Evolutionary conservation across 345 rosid species (phyloP).

Genomic region (Eucalyptus sp.): DNA sequence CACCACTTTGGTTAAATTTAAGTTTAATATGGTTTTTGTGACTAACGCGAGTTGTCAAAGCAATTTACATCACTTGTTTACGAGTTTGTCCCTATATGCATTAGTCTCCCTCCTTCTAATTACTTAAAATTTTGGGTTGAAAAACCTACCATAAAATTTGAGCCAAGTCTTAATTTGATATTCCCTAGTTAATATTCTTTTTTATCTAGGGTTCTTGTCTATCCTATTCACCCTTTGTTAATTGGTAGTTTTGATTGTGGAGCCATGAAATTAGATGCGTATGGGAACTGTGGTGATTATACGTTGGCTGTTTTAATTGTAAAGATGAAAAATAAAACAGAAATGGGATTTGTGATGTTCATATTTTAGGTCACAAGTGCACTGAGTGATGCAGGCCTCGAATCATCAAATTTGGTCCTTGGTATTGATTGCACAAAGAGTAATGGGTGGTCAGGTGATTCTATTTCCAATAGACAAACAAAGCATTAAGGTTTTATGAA

Average conservation of each 20-base stretch:
- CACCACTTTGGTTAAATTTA: background rate
- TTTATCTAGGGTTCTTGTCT: background rate
- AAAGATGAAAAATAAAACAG: background rate
- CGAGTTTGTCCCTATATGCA: background rate
- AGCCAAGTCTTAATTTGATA: background rate
- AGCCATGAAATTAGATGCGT: background rate
- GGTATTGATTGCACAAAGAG: constrained; percentile 76
- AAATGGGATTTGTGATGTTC: background rate
- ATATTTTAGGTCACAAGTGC: constrained; percentile 41
- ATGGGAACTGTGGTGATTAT: background rate
- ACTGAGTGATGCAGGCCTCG: constrained; percentile 67
- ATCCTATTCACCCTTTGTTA: background rate
- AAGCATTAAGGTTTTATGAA: background rate
- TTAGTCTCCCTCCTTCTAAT: background rate
- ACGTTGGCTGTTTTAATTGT: background rate
- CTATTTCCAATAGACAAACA: background rate
- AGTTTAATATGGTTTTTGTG: background rate
- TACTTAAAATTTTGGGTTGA: background rate
- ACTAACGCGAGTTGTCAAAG: background rate
- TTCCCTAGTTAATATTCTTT: background rate
- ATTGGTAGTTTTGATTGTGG: background rate
- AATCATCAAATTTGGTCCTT: constrained; percentile 63
- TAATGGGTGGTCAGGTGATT: constrained; percentile 66
- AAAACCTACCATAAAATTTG: background rate
- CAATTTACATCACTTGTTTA: background rate